phyloP scores from a whole-genome alignment of 345 rosid genomes.

The Eucalyptus fibrosa region DNA sequence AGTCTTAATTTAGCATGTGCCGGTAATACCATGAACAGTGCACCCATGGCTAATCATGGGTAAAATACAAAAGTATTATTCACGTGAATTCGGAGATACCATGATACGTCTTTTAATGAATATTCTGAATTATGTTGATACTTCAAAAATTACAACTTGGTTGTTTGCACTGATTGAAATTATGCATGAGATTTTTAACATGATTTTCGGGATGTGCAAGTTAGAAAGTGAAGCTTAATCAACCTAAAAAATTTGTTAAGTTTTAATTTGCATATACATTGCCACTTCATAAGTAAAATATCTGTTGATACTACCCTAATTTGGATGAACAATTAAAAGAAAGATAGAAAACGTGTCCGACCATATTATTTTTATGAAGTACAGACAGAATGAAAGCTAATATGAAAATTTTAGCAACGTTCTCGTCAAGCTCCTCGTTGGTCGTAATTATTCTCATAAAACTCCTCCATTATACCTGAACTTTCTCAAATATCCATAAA shows the following conservation, averaged over 20 bases:
- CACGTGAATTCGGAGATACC: background rate
- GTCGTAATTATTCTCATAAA: background rate
- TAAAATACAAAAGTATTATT: background rate
- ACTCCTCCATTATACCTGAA: background rate
- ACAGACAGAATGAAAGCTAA: background rate
- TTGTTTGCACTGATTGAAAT: no score
- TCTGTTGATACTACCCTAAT: background rate
- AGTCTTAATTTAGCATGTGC: background rate
- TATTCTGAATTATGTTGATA: no score
- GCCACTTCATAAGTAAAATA: background rate
- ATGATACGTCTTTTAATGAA: background rate
- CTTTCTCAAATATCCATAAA: background rate
- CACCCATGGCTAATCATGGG: background rate
- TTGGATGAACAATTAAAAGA: background rate
- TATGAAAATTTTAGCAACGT: background rate
- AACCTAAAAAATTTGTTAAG: background rate
- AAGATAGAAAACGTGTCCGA: background rate
- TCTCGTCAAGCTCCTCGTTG: background rate
- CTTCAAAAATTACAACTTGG: background rate
- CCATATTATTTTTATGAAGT: background rate
- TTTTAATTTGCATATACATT: background rate
- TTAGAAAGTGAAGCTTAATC: background rate
- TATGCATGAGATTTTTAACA: background rate
- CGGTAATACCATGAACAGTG: background rate
- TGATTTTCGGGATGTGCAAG: background rate